Conservation (phyloP, 169 alveolate genomes). For the Plasmodium vivax region DNA sequence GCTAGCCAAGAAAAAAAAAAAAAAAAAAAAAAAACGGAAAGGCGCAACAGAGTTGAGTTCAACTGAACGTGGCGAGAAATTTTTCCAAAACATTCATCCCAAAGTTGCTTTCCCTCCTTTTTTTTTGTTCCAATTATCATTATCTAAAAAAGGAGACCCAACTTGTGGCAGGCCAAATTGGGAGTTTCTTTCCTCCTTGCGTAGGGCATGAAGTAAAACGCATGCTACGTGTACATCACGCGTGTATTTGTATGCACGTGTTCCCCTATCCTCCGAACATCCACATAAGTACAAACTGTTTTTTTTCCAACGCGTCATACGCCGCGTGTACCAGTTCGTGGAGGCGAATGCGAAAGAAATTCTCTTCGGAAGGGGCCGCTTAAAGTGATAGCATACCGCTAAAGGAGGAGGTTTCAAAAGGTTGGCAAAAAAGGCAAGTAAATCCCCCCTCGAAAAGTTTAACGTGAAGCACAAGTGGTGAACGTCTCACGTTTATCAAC, state of each 20-base stretch:
- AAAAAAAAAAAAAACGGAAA: not conserved
- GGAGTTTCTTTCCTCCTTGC: not conserved
- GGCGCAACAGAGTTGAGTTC: not conserved
- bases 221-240: not conserved
- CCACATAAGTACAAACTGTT: not conserved
- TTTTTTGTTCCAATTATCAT: too few relatives aligned
- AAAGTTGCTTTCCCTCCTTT: not conserved
- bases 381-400: not conserved
- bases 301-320: not conserved
- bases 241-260: not conserved
- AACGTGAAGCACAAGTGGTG: not conserved
- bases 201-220: not conserved
- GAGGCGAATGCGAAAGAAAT: not conserved
- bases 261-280: not conserved
- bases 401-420: too few relatives aligned
- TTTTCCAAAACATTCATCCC: not conserved
- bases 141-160: not conserved
- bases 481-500: not conserved
- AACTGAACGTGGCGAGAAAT: not conserved
- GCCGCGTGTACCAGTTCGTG: not conserved
- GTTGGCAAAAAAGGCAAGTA: not conserved
- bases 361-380: not conserved
- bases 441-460: not conserved
- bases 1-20: not conserved
- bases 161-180: not conserved